Evolutionary conservation across 805 yeast genomes (phyloP).

Genomic region (Wickerhamomyces strasburgensis): DNA sequence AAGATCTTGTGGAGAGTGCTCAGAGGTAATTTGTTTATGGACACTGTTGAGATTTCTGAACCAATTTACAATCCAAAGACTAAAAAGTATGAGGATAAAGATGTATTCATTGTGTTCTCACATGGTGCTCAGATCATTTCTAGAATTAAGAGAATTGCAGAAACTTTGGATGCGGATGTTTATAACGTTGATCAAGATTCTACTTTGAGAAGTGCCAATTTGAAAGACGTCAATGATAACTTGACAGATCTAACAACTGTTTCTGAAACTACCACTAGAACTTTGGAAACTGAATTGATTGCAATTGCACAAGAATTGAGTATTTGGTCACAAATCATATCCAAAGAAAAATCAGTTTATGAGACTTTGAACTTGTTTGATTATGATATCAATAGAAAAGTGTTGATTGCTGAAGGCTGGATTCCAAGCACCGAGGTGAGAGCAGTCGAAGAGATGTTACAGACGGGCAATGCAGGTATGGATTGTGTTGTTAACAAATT

Average conservation of each 20-base stretch:
- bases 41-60: constrained; percentile 66
- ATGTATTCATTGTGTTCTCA: constrained; percentile 82
- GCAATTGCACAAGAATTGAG: constrained; percentile 71
- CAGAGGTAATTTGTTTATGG: constrained; percentile 85
- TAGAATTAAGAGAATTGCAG: constrained; percentile 79
- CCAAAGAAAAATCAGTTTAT: constrained; percentile 83
- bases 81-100: constrained; percentile 58
- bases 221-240: constrained; percentile 53
- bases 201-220: constrained; percentile 63
- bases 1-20: constrained; percentile 89
- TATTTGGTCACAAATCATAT: constrained; percentile 62
- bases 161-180: constrained; percentile 83
- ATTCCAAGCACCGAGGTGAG: constrained; percentile 74
- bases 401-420: constrained; percentile 94
- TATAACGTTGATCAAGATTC: constrained; percentile 46
- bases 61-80: constrained; percentile 64
- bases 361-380: constrained; percentile 76
- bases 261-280: constrained; percentile 55
- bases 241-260: constrained; percentile 60
- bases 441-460: constrained; percentile 52
- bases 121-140: constrained; percentile 76
- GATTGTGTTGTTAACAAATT: constrained; percentile 54
- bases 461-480: constrained; percentile 62
- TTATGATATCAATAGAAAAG: constrained; percentile 72
- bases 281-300: constrained; percentile 71